Evolutionary conservation across 805 yeast genomes (phyloP), one percentile per base, ranked within the genome.

Genomic region (Lipomyces lipofer): DNA sequence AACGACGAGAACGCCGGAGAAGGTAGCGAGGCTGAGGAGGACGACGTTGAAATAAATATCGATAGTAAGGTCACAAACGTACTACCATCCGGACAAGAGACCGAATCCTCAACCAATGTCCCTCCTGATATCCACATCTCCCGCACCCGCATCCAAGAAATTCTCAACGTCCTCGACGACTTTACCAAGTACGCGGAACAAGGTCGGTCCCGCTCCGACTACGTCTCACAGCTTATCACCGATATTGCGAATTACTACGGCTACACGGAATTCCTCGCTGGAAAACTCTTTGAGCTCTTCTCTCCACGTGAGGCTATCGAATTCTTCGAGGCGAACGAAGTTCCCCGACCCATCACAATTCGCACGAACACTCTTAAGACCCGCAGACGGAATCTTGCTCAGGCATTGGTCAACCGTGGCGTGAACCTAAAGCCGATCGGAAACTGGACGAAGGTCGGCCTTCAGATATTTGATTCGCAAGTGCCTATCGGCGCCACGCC

Each of bases 401-500:
- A 94, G 72, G 83, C 94, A 13, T 79, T 94, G 59, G 96, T 92
- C 52, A 92, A 92, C 73, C 84, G 97, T 67, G 99, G 99, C 70
- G 99, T 92, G 59, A 94, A 94, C 69, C 78, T 94, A 64, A 97
- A 94, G 73, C 98, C 98, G 43, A 89, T 94, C 65, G 98, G 98
- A 47, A 76, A 87, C 39, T 94, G 99, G 99, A 90, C 98, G 22
- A 94, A 94, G 73, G 98, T 94, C 48, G 99, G 99, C 59, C 77
- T 94, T 62, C 99, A 94, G 73, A 85, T 94, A 49, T 94, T 92
- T 70, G 99, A 94, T 69, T 91, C 98, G 22, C 98, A 91, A 71
- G 98, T 94, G n/a, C 99, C 99, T 42, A 88, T 94, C 64, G 99
- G 99, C 72, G 99, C 99, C 43, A 94, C 99, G 7, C 99, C 99